phyloP scores from a whole-genome alignment of 2,329 filamentous ascomycete species.

The Chrysoporthe austroafricana region DNA sequence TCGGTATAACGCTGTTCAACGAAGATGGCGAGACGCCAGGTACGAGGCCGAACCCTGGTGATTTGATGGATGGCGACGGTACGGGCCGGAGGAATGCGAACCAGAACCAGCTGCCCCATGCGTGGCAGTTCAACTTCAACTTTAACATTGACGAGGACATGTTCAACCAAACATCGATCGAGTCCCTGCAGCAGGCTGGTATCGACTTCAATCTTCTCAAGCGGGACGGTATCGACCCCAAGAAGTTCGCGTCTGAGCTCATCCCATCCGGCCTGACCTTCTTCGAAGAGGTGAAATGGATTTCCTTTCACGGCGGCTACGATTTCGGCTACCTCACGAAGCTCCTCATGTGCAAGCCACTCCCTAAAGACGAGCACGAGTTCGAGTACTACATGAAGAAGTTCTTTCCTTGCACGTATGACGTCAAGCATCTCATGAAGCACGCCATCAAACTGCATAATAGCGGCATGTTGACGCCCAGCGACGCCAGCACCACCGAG shows the following conservation, averaged over 20 bases:
- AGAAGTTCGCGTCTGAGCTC: constrained; percentile 84
- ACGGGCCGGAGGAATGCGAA: constrained; percentile 45
- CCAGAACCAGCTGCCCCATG: constrained; percentile 71
- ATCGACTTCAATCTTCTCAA: constrained; percentile 87
- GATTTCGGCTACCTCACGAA: constrained; percentile 98
- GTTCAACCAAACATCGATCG: constrained; percentile 95
- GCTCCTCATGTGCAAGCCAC: constrained; percentile 78
- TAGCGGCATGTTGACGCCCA: constrained; percentile 63
- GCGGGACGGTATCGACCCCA: constrained; percentile 86
- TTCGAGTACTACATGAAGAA: constrained; percentile 88
- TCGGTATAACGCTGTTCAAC: constrained; percentile 92
- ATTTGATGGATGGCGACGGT: constrained; percentile 44
- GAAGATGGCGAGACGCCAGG: constrained; percentile 86
- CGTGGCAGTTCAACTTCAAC: constrained; percentile 99
- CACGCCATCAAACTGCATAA: constrained; percentile 75
- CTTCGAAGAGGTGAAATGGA: constrained; percentile 88
- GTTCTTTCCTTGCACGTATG: constrained; percentile 92
- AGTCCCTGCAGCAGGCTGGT: constrained; percentile 87
- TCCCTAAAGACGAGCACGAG: constrained; percentile 87
- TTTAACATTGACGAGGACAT: constrained; percentile 95
- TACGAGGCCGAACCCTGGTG: constrained; percentile 59
- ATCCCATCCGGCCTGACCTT: constrained; percentile 92
- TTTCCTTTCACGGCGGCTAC: constrained; percentile 97
- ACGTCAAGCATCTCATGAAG: constrained; percentile 97
- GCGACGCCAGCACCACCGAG: constrained; percentile 68